Base-by-base conservation (phyloP, 2,329 filamentous ascomycete genomes). In the Stemphylium beticola region DNA sequence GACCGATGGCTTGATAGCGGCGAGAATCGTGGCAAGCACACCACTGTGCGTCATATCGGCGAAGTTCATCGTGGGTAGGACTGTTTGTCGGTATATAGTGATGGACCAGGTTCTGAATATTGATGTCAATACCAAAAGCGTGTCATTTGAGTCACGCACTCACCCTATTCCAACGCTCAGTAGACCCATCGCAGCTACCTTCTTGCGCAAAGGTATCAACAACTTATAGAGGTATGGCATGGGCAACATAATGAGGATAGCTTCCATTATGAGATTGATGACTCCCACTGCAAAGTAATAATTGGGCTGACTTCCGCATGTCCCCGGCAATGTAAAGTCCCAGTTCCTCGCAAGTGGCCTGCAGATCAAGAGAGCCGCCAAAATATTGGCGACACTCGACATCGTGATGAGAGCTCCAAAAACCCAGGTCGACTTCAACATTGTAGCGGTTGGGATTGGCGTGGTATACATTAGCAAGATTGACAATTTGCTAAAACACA, bases 141-240 rank as follows among this genome's bases (percentile, higher is more conserved):
- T 8, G 8, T 29, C 26, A 8, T 11, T n/a, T n/a, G 6, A 3
- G n/a, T 24, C 4, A 33, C 4, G 9, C 4, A 53, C 60, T 42
- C 45, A 67, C 63, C 57, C 55, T 8, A 67, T 53, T 18, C 63
- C 63, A 39, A 67, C 56, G 39, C 63, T 61, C 0, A 67, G 54
- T 17, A 69, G 39, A 6, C 17, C 55, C 45, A 57, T 60, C 1
- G 59, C 52, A 2, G 64, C 20, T 2, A 66, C 22, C 32, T 66
- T 65, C 39, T 57, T 64, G 10, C 53, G 43, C 47, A 20, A 41
- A 2, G 56, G 29, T 15, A 67, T 40, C 1, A 34, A 49, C 11
- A 67, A 18, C 9, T 44, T 40, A 37, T 61, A 63, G 2, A 68
- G 46, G 12, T 66, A 66, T 3, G 60, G 63, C 53, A 64, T 62